These are phyloP conservation scores for Hymenoscyphus albidus DNA, from an alignment of 2,329 filamentous ascomycete species.

Conservation along the genomic window DNA sequence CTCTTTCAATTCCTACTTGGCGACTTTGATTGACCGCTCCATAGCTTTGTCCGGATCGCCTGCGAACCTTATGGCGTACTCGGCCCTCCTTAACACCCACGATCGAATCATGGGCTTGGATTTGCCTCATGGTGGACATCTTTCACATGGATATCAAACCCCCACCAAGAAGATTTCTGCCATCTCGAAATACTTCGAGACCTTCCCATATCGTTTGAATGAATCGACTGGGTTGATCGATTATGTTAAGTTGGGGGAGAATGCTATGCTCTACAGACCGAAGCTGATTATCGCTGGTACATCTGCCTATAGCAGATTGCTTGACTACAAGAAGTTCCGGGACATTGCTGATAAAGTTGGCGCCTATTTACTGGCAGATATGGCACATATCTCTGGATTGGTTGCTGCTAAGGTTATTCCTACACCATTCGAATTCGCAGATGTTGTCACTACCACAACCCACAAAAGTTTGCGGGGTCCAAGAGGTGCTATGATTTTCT, in stretches of 20 bases:
- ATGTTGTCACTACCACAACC: slow-evolving; percentile 95
- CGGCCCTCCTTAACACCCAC: slow-evolving; percentile 85
- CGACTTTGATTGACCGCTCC: slow-evolving; percentile 5
- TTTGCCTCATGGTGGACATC: slow-evolving; percentile 90
- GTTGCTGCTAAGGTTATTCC: slow-evolving; percentile 89
- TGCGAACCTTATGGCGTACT: slow-evolving; percentile 80
- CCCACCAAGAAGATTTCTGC: slow-evolving; percentile 95
- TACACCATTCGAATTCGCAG: slow-evolving; percentile 81
- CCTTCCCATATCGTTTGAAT: slow-evolving; percentile 88
- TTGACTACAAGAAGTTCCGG: slow-evolving; percentile 91
- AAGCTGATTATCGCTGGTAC: slow-evolving; percentile 95
- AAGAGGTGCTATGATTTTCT: slow-evolving; percentile 97
- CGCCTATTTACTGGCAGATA: slow-evolving; percentile 90
- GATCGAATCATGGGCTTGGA: slow-evolving; percentile 97
- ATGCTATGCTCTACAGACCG: slow-evolving; percentile 84
- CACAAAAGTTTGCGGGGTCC: slow-evolving; percentile 97
- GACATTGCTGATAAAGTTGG: slow-evolving; percentile 87
- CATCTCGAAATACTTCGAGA: slow-evolving; percentile 98
- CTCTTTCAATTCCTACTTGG: background rate
- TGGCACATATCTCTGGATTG: slow-evolving; percentile 95
- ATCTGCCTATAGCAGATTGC: slow-evolving; percentile 91
- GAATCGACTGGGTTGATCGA: slow-evolving; percentile 90
- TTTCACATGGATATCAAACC: slow-evolving; percentile 96
- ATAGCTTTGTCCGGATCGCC: slow-evolving; percentile 50
- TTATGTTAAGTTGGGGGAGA: slow-evolving; percentile 85